Percentiles rank a stretch among this genome's conserved stretches.
These are phyloP conservation scores for Solanum hybrid DNA, from an alignment of 305 asterid species.

Conservation along the genomic window DNA sequence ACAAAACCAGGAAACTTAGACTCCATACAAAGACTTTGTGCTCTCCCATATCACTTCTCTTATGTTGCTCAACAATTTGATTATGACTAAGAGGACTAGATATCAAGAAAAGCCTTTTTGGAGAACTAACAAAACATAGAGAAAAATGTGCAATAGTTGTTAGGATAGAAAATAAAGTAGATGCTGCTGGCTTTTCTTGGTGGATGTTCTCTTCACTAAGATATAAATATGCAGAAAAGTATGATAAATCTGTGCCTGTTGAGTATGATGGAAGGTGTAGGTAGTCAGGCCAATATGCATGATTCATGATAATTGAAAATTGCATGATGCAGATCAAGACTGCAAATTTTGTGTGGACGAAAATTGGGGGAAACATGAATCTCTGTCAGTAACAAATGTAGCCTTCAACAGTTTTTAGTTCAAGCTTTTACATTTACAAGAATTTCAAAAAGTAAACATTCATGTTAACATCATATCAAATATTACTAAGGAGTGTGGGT, in stretches of 20 bases:
- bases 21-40: constrained; percentile 9
- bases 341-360: not conserved
- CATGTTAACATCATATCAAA: not conserved
- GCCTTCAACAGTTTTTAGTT: not conserved
- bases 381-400: not conserved
- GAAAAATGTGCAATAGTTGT: not conserved
- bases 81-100: not conserved
- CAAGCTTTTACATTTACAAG: not conserved
- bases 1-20: constrained; percentile 22
- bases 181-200: not conserved
- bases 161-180: not conserved
- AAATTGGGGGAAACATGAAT: not conserved
- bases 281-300: constrained; percentile 18
- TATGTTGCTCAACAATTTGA: not conserved
- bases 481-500: not conserved
- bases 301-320: not conserved
- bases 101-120: not conserved
- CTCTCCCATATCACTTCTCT: not conserved
- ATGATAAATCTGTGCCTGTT: constrained; percentile 11
- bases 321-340: not conserved
- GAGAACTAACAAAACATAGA: not conserved
- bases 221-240: constrained; percentile 2
- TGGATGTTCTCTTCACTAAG: not conserved
- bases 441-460: not conserved
- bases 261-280: not conserved